Evolutionary conservation across 805 yeast genomes (phyloP), one percentile per base, ranked within the genome.

Genomic region (Gaillardinia entomophila): DNA sequence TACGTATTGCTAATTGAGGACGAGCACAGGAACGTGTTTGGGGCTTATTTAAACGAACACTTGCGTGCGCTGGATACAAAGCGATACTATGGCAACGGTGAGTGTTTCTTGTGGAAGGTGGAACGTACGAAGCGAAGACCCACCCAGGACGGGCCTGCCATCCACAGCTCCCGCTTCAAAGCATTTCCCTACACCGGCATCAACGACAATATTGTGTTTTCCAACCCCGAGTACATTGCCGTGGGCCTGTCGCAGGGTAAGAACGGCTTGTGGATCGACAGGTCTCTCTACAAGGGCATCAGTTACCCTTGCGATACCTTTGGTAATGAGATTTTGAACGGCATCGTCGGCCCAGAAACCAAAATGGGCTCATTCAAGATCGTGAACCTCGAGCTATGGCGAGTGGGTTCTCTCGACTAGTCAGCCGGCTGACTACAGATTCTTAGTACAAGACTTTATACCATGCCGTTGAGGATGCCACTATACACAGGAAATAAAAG

Each of bases 241-340:
- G 70, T 92, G 45, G 98, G 97, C 1, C 90, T 94, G 0, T 95
- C 96, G 1, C 81, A 82, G 45, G 97, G 97, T 2, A 86, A 84
- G 48, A 88, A 87, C 56, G 97, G 97, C 0, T 63, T 92, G 12
- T 90, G 94, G 87, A 65, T 88, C 11, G 95, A 86, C 51, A 79
- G 77, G 34, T 75, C 79, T 27, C 66, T 90, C 26, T 62, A 72
- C 35, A 70, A 71, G 33, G 98, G 97, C 3, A 89, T 87, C 1
- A 77, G 89, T 18, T 79, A 77, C 48, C 70, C 77, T 2, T 82
- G 90, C 32, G 76, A 77, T 17, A 92, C 97, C 0, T 90, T 86
- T 64, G 96, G 95, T 0, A 90, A 92, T 55, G 97, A 87, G 36
- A 77, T 80, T 2, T 62, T 90, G 37, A 62, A 55, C 34, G 45